These are phyloP conservation scores for Diaporthe citri DNA, from an alignment of 2,329 filamentous ascomycete genomes.

Conservation along the genomic window DNA sequence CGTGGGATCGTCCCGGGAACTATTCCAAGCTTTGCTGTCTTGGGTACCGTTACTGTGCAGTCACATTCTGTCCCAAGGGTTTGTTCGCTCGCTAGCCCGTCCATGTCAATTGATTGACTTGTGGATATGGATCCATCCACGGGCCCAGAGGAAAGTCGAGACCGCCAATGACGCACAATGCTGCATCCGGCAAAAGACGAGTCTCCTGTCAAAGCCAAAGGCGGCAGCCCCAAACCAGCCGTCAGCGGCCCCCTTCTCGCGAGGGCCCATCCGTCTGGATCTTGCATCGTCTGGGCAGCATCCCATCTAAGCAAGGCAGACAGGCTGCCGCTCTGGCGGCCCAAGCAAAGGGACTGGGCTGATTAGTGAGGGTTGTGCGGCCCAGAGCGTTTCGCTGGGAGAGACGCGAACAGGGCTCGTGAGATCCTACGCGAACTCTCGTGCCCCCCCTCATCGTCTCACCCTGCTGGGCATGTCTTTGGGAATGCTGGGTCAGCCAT, in stretches of 20 bases:
- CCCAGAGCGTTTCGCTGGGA: conserved; percentile 4
- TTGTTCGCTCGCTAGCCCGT: background rate
- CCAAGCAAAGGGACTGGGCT: conserved; percentile 5
- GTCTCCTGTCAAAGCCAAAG: conserved; percentile 24
- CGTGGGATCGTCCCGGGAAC: conserved; percentile 29
- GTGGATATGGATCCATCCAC: conserved; percentile 1
- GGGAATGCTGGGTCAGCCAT: too few species aligned
- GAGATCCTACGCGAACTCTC: conserved; percentile 20
- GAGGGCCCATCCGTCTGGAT: background rate
- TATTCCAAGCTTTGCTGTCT: conserved; percentile 10
- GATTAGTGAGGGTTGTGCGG: background rate
- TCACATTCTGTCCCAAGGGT: background rate
- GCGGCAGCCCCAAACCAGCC: conserved; percentile 22
- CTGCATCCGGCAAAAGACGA: conserved; percentile 32
- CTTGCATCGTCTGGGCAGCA: background rate
- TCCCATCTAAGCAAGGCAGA: background rate
- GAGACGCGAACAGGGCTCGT: conserved; percentile 1
- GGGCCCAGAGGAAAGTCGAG: background rate
- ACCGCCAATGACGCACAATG: conserved; percentile 32
- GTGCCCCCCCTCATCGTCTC: background rate
- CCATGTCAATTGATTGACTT: conserved; percentile 5
- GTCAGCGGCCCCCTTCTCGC: conserved; percentile 1
- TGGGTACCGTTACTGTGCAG: background rate
- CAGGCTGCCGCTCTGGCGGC: conserved; percentile 15
- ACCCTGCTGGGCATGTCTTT: background rate